A percentile compares a stretch with the other conserved stretches of the same genome.
Evolutionary conservation across 2,329 filamentous ascomycete genomes (phyloP).

Genomic region (Talaromyces sp.): DNA sequence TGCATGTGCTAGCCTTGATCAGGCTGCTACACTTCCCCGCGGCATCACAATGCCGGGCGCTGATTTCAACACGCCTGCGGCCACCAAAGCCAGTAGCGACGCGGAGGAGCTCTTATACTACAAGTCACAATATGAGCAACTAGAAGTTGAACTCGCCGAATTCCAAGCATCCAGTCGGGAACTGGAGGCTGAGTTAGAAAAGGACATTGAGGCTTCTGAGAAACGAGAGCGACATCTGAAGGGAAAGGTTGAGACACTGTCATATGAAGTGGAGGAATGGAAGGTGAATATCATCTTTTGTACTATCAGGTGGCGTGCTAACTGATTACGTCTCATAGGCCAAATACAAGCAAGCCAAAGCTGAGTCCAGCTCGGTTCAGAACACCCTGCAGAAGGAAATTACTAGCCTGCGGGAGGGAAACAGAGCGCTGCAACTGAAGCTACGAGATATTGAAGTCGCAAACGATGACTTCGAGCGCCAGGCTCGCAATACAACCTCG

Average conservation of each 20-base stretch:
- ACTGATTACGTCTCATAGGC: conserved; percentile 51
- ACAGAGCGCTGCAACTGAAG: conserved; percentile 74
- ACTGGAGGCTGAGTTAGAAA: conserved; percentile 89
- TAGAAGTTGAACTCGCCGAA: conserved; percentile 86
- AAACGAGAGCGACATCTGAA: conserved; percentile 82
- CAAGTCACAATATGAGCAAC: conserved; percentile 89
- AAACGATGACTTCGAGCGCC: conserved; percentile 96
- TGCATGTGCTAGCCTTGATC: conserved; percentile 12
- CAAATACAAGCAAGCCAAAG: conserved; percentile 94
- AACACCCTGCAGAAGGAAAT: conserved; percentile 91
- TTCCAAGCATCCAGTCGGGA: conserved; percentile 94
- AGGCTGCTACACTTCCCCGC: conserved; percentile 4
- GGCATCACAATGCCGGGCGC: conserved; percentile 34
- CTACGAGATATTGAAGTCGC: conserved; percentile 94
- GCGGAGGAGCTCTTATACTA: conserved; percentile 83
- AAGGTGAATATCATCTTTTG: conserved; percentile 64
- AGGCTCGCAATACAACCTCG: conserved; percentile 91
- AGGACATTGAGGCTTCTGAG: conserved; percentile 92
- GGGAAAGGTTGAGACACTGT: conserved; percentile 78
- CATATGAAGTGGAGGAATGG: conserved; percentile 95
- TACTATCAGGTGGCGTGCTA: background rate
- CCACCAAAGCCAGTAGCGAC: conserved; percentile 35
- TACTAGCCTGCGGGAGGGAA: conserved; percentile 80
- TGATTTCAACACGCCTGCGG: conserved; percentile 37
- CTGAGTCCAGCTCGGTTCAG: conserved; percentile 79